phyloP scores from a whole-genome alignment of 164 flowering plant species.

The Sextonia rubra region DNA sequence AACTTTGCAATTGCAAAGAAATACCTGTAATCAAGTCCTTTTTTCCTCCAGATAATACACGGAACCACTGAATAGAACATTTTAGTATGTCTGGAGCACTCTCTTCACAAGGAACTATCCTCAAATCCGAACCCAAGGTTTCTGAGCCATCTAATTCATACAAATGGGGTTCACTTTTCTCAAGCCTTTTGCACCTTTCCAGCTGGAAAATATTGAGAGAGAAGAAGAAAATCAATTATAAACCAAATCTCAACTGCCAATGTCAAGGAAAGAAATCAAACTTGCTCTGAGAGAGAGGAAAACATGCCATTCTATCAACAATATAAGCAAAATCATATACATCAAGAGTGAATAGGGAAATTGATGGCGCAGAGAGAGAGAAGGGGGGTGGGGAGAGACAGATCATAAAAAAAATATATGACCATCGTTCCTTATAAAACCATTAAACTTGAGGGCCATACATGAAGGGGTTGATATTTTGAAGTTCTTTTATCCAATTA shows the following conservation, averaged over 20 bases:
- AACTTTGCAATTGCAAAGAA: neutral
- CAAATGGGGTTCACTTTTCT: conserved; percentile 33
- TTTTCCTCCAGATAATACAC: conserved; percentile 57
- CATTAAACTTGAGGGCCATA: too few species aligned
- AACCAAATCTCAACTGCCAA: neutral
- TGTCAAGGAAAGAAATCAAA: neutral
- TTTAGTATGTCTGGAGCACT: conserved; percentile 54
- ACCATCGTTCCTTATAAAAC: too few species aligned
- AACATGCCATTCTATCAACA: too few species aligned
- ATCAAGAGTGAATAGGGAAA: too few species aligned
- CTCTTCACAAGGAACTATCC: conserved; percentile 50
- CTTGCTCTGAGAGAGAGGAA: neutral
- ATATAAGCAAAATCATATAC: too few species aligned
- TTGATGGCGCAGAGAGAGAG: neutral
- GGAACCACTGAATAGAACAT: conserved; percentile 86
- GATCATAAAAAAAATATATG: too few species aligned
- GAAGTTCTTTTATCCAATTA: too few species aligned
- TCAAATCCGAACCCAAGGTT: conserved; percentile 73
- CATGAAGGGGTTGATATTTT: too few species aligned
- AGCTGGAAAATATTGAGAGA: conserved; percentile 46
- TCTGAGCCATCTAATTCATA: conserved; percentile 76
- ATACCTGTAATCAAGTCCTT: conserved; percentile 83
- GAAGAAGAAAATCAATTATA: neutral
- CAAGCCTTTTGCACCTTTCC: conserved; percentile 54
- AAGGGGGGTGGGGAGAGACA: neutral